Conservation (phyloP, 495 filamentous ascomycete genomes). For the Zalerion maritima region DNA sequence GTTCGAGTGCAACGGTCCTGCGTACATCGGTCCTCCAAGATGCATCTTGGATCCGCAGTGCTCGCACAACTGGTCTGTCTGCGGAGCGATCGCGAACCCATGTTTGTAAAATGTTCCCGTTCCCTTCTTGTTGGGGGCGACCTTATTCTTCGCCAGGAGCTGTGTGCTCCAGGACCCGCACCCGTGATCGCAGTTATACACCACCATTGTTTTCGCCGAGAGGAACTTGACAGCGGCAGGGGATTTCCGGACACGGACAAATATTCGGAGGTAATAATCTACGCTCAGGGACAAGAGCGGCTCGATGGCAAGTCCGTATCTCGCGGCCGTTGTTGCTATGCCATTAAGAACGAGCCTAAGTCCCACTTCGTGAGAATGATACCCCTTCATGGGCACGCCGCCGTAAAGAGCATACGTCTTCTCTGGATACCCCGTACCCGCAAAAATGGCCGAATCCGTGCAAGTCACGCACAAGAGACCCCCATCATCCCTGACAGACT, state of each 20-base stretch:
- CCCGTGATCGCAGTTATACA: constrained; percentile 79
- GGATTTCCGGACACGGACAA: constrained; percentile 66
- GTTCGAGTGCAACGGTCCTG: constrained; percentile 70
- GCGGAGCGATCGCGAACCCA: constrained; percentile 52
- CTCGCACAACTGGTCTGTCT: constrained; percentile 43
- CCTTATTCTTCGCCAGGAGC: constrained; percentile 49
- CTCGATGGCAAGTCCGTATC: constrained; percentile 83
- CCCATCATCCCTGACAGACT: constrained; percentile 64
- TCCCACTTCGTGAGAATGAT: constrained; percentile 77
- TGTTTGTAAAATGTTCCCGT: constrained; percentile 57
- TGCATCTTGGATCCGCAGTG: constrained; percentile 83
- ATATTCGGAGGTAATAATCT: constrained; percentile 88
- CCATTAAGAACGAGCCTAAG: constrained; percentile 71
- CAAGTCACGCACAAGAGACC: constrained; percentile 91
- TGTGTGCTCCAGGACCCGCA: constrained; percentile 83
- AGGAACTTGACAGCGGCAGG: constrained; percentile 77
- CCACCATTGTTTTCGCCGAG: constrained; percentile 78
- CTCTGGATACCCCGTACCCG: constrained; percentile 81
- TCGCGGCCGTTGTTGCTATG: constrained; percentile 61
- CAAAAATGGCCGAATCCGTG: constrained; percentile 88
- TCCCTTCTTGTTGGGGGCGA: constrained; percentile 51
- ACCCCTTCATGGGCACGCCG: constrained; percentile 68
- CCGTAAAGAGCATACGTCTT: constrained; percentile 89
- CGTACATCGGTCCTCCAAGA: constrained; percentile 87
- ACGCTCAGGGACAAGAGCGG: constrained; percentile 84